These are phyloP conservation scores for Rhododendron williamsianum DNA, from an alignment of 148 eudicot genomes.

Conservation along the genomic window DNA sequence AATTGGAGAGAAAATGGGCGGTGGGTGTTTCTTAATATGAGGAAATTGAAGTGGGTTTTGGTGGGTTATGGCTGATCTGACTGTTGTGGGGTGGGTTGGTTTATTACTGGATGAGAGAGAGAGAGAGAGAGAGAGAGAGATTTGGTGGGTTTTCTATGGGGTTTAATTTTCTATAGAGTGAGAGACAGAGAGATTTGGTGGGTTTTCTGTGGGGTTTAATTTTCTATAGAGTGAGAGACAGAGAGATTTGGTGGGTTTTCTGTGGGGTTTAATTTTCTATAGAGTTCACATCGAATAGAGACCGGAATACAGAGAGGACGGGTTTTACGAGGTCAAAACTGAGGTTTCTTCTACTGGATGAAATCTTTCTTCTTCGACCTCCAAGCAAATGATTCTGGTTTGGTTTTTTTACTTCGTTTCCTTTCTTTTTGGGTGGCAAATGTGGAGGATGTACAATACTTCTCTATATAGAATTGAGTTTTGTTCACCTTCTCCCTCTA, in stretches of 20 bases:
- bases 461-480: too few relatives aligned
- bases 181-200: background rate
- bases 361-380: background rate
- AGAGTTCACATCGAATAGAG: background rate
- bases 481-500: too few relatives aligned
- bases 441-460: too few relatives aligned
- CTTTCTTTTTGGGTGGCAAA: background rate
- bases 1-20: background rate
- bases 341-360: background rate
- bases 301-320: background rate
- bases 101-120: background rate
- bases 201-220: background rate
- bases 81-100: background rate
- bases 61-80: background rate
- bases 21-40: background rate
- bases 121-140: background rate
- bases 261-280: background rate
- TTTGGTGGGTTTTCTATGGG: background rate
- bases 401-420: background rate
- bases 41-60: background rate
- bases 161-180: background rate
- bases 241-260: background rate
- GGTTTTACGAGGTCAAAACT: slow-evolving; percentile 1
- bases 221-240: background rate
- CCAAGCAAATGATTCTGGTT: background rate